A percentile compares a stretch with the other conserved stretches of the same genome.
phyloP scores from a whole-genome alignment of 208 protist species.

The Crithidia sp. region DNA sequence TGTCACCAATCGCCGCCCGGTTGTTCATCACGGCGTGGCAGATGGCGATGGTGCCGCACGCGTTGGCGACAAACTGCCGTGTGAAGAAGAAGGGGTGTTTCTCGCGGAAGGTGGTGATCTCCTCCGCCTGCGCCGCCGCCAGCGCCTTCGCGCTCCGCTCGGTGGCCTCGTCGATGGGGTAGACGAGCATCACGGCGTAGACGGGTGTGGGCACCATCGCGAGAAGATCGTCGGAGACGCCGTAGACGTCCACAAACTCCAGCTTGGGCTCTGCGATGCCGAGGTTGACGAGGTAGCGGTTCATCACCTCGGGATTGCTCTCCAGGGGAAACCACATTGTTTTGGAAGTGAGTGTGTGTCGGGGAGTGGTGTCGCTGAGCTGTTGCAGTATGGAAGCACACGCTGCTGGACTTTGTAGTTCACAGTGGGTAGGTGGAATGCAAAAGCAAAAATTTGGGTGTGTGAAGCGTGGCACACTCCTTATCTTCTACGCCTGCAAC shows the following conservation, averaged over 20 bases:
- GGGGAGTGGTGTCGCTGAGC: background rate
- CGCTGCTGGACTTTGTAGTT: too few species aligned
- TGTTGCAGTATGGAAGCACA: too few species aligned
- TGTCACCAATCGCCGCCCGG: slow-evolving; percentile 44
- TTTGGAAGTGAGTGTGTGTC: background rate
- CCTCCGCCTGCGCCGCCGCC: slow-evolving; percentile 31
- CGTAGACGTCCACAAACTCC: slow-evolving; percentile 93
- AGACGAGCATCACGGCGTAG: slow-evolving; percentile 92
- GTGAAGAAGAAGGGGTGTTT: slow-evolving; percentile 83
- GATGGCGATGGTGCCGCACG: slow-evolving; percentile 95
- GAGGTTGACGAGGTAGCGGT: slow-evolving; percentile 68
- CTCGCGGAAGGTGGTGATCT: slow-evolving; percentile 48
- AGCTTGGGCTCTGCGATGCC: slow-evolving; percentile 59
- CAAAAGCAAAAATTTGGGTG: too few species aligned
- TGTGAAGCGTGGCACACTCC: too few species aligned
- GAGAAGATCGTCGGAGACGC: slow-evolving; percentile 88
- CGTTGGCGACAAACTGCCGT: slow-evolving; percentile 94
- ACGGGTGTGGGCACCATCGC: slow-evolving; percentile 91
- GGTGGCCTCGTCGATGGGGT: slow-evolving; percentile 75
- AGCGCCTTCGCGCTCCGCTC: slow-evolving; percentile 32
- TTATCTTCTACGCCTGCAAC: too few species aligned
- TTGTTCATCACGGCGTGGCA: slow-evolving; percentile 95
- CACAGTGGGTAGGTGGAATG: too few species aligned
- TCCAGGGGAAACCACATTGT: slow-evolving; percentile 91
- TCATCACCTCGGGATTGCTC: slow-evolving; percentile 94